Base-by-base conservation (phyloP, 805 yeast species). In the Zygosaccharomyces rouxii region DNA sequence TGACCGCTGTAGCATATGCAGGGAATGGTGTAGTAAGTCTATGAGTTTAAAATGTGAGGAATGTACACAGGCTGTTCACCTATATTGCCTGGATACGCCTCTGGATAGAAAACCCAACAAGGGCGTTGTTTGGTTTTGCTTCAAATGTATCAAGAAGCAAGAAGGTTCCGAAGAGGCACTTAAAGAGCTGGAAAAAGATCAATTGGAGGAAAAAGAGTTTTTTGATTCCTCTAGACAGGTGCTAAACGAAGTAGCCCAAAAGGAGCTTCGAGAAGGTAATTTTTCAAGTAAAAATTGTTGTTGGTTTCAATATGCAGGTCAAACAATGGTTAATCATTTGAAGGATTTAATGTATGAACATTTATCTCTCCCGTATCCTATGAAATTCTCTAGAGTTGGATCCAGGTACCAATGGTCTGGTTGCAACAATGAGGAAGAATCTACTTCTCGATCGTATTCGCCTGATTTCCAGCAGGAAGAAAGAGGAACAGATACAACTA, bases 41-140 rank as follows among this genome's bases (percentile, higher is more conserved):
- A 94, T 87, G 56, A 80, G 90, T 1, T 81, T 90, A 5, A 77
- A 74, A 53, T 90, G 98, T 68, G 85, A 86, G n/a, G 83, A 76
- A 44, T 90, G 98, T 64, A 72, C 74, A 10, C 74, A 76, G 14
- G 72, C 72, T 50, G 88, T 81, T 55, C 98, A 90, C 68, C 78
- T 89, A 79, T 72, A 80, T 31, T 90, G 98, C 60, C 76, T 89
- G 42, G 87, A 84, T 51, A 97, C 97, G 1, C 97, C 97, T 1
- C 67, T 89, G 35, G 63, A 78, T 45, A 78, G 79, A 53, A 86
- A 86, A 59, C 97, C 96, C 1, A 82, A 86, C 38, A 71, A 95
- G 49, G 96, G 96, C 1, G 86, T 88, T 62, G 86, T 89, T 7
- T 90, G 97, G 97, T 77, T 88, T 22, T 89, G 97, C 71, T 90